A percentile compares a stretch with the other conserved stretches of the same genome.
These are phyloP conservation scores for Candida awuae DNA, from an alignment of 805 yeast species.

Conservation along the genomic window DNA sequence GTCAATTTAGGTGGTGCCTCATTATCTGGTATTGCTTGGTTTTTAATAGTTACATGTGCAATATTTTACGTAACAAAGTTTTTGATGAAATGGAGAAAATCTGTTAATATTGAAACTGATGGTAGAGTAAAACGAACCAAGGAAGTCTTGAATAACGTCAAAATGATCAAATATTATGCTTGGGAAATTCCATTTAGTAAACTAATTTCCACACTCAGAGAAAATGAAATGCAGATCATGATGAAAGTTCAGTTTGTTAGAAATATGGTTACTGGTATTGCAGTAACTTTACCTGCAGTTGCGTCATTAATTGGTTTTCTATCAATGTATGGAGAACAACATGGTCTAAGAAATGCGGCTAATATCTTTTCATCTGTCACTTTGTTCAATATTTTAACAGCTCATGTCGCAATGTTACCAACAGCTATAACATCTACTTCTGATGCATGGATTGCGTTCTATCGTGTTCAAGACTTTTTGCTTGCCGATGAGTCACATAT, in stretches of 20 bases:
- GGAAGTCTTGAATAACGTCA: constrained; percentile 72
- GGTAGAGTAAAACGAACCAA: constrained; percentile 65
- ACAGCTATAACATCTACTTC: constrained; percentile 59
- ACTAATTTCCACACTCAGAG: constrained; percentile 47
- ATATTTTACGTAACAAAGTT: constrained; percentile 42
- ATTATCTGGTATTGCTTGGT: constrained; percentile 57
- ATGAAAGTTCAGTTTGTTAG: constrained; percentile 58
- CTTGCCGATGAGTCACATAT: constrained; percentile 33
- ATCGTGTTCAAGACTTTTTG: constrained; percentile 48
- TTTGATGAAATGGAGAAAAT: constrained; percentile 47
- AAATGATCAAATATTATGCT: constrained; percentile 77
- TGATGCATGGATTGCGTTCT: constrained; percentile 61
- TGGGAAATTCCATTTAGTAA: constrained; percentile 80
- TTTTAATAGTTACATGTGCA: constrained; percentile 40
- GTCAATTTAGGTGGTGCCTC: constrained; percentile 67
- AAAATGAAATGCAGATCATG: constrained; percentile 52
- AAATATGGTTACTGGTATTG: constrained; percentile 54
- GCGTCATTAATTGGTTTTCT: constrained; percentile 58
- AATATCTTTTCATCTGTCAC: constrained; percentile 63
- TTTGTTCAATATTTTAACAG: constrained; percentile 52
- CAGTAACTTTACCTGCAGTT: constrained; percentile 59
- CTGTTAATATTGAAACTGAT: constrained; percentile 64
- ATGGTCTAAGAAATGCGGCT: constrained; percentile 43
- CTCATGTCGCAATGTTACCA: constrained; percentile 62
- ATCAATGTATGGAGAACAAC: constrained; percentile 31